phyloP scores from a whole-genome alignment of 2,329 filamentous ascomycete genomes.

The Diaporthe amygdali region DNA sequence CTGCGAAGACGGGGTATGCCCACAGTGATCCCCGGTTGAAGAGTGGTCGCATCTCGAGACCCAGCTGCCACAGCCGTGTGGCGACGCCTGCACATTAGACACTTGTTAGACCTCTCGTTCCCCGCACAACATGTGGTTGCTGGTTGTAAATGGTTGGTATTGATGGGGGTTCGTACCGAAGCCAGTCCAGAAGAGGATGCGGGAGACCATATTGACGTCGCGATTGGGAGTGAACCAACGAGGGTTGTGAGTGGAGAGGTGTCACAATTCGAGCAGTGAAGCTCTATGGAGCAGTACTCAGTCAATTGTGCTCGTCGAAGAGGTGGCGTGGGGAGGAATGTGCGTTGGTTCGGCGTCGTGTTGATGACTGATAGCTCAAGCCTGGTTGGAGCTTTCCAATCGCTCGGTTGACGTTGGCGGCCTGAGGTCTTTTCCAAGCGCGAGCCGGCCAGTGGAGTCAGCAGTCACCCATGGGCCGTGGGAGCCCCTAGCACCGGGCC shows the following conservation, averaged over 20 bases:
- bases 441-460: not conserved
- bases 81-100: slow-evolving; percentile 71
- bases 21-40: slow-evolving; percentile 84
- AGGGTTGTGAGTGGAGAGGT: slow-evolving; percentile 18
- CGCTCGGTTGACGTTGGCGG: slow-evolving; percentile 19
- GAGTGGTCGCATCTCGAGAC: slow-evolving; percentile 97
- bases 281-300: slow-evolving; percentile 20
- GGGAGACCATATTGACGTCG: slow-evolving; percentile 58
- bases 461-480: not conserved
- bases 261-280: not conserved
- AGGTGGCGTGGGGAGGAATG: not conserved
- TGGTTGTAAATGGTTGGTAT: not conserved
- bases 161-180: slow-evolving; percentile 73
- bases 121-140: not conserved
- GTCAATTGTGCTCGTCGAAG: slow-evolving; percentile 15
- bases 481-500: not conserved
- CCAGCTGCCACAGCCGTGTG: slow-evolving; percentile 94
- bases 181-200: slow-evolving; percentile 83
- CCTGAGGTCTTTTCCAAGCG: slow-evolving; percentile 23
- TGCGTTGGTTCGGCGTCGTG: not conserved
- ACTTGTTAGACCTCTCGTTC: not conserved
- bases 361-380: slow-evolving; percentile 18
- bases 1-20: slow-evolving; percentile 90
- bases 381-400: slow-evolving; percentile 21
- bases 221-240: not conserved